Evolutionary conservation across 257 asterid genomes (phyloP).

Genomic region (Perilla frutescens): DNA sequence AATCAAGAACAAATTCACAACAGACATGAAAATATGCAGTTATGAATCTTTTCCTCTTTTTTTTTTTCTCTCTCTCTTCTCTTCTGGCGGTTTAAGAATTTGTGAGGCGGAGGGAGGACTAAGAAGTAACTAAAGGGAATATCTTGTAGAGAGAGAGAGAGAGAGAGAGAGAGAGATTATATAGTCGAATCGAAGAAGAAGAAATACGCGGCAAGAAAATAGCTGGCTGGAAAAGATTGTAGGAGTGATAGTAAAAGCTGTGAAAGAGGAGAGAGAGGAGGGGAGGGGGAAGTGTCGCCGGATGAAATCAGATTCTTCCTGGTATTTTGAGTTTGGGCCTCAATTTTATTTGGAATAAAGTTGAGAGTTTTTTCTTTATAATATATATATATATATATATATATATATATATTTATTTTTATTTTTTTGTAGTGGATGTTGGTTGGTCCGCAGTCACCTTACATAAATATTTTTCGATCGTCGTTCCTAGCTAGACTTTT

Average conservation of each 20-base stretch:
- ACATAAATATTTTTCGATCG: neutral
- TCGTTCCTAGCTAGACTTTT: conserved; percentile 31
- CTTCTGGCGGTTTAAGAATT: neutral
- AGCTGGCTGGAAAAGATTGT: conserved; percentile 15
- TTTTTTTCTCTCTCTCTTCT: neutral
- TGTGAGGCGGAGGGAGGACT: neutral
- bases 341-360: conserved; percentile 15
- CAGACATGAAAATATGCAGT: conserved; percentile 38
- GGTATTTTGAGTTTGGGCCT: neutral
- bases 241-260: neutral
- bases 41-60: neutral
- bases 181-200: neutral
- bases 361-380: neutral
- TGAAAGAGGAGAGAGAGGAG: too few relatives aligned
- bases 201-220: neutral
- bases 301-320: conserved; percentile 23
- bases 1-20: conserved; percentile 35
- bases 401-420: neutral
- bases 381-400: too few relatives aligned
- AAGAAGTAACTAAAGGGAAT: neutral
- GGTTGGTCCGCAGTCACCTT: conserved; percentile 44
- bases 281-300: too few relatives aligned
- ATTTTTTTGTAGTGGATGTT: conserved; percentile 40
- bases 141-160: neutral
- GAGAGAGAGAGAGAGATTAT: neutral